These are phyloP conservation scores for Wallacemonas sp. DNA, from an alignment of 208 protist species.

Conservation along the genomic window DNA sequence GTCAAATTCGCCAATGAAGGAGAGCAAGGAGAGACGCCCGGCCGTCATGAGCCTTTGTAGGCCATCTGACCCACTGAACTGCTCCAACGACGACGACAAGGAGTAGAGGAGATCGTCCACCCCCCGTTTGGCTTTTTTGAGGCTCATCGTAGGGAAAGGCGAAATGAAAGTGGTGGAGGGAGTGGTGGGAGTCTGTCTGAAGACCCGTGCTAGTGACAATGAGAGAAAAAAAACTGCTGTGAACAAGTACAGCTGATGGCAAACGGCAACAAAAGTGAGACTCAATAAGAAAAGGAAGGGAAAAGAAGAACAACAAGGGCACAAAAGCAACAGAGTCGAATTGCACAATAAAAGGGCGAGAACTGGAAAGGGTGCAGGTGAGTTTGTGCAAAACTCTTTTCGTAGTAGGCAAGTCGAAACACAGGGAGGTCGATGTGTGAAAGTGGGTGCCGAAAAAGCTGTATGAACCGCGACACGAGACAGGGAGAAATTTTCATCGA, in stretches of 20 bases:
- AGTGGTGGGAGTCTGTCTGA: too few species aligned
- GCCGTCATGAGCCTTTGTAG: constrained; percentile 36
- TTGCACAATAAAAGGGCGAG: neutral
- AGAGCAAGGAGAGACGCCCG: constrained; percentile 53
- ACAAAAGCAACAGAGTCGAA: constrained; percentile 3
- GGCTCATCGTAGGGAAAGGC: constrained; percentile 15
- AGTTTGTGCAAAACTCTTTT: neutral
- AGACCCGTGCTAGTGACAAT: too few species aligned
- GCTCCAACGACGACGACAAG: constrained; percentile 37
- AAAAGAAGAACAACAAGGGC: neutral
- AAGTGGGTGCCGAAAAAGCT: too few species aligned
- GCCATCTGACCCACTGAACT: constrained; percentile 43
- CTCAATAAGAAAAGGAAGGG: neutral
- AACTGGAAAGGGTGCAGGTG: neutral
- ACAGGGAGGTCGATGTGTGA: neutral
- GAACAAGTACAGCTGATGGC: too few species aligned
- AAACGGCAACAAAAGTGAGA: too few species aligned
- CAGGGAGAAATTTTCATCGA: too few species aligned
- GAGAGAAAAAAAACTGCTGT: too few species aligned
- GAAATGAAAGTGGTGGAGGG: too few species aligned
- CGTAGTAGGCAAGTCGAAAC: constrained; percentile 2
- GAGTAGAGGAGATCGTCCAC: constrained; percentile 50
- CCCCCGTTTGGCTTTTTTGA: constrained; percentile 24
- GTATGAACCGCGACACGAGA: too few species aligned
- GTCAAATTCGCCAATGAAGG: constrained; percentile 62